Evolutionary conservation across 2,329 filamentous ascomycete genomes (phyloP), one percentile per base, ranked within the genome.

Genomic region (Clarireedia hainanense): DNA sequence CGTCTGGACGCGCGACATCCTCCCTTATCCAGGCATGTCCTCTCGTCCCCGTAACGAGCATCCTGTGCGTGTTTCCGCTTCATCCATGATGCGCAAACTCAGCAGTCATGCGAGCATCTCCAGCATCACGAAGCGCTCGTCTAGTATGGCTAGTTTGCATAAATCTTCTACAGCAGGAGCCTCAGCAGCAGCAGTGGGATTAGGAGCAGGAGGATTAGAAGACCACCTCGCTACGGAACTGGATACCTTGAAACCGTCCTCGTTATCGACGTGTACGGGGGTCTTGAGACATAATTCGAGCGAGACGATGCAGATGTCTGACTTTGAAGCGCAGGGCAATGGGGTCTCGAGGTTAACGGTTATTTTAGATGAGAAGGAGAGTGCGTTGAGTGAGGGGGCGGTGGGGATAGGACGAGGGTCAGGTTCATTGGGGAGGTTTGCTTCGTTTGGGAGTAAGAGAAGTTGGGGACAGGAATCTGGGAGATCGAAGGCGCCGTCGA

Each of bases 1-100:
- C 61, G 83, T 96, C 1, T 96, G 91, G 86, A 95, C 88, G 14
- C 84, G 85, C 50, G 88, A 95, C 55, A 71, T 83, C 17, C 73
- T 96, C 43, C 90, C 91, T 1, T 94, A 87, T 67, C 90, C 91
- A 15, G 90, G 90, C 1, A 91, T 96, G 81, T 80, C 80, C 34
- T 76, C 70, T 71, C 70, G 84, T 73, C 70, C 81, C 69, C 70
- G 83, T 74, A 73, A 87, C 64, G 82, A 95, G 64, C 83, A 88
- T 65, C 75, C 89, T 3, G 85, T 94, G 47, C 80, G 88, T 50
- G 82, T 81, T 42, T 90, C 87, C n/a, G 88, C 91, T 12, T 90
- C 89, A 37, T 88, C 88, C 0, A 82, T 96, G 67, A 95, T 96
- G 74, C 81, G 91, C 52, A 95, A 91, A 68, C 79, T 96, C 60